Base-by-base conservation (phyloP, 1,139 yeast genomes). In the Candida glucosophila region DNA sequence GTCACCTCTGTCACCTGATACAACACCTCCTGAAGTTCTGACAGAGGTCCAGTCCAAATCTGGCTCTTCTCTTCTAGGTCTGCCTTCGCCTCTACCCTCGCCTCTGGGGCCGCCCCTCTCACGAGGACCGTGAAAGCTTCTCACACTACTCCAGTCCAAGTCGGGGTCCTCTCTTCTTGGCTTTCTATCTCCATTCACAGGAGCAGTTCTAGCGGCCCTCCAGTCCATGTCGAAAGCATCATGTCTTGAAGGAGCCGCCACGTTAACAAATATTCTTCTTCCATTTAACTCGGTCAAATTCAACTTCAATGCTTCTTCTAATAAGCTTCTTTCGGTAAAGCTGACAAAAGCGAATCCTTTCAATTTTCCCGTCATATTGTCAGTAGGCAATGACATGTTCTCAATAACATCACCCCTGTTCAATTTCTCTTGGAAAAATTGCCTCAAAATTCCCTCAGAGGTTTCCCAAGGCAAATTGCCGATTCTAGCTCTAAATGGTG, bases 341-440 rank as follows among this genome's bases (percentile, higher is more conserved):
- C 93, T 85, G 36, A 90, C 74, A 47, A 86, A 88, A 4, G 94
- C 98, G 52, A 75, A 80, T 22, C 95, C 95, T 51, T 74, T 78
- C 37, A 83, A 67, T 49, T 77, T 74, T 15, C 78, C 72, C 30
- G 71, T 67, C 33, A 58, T 65, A 33, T 55, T 56, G 52, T 83
- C 95, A 43, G 64, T 67, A 40, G 95, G 95, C 40, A 78, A 70
- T 36, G 66, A 66, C 34, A 86, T 69, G 30, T 81, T 75, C 25
- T 64, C 63, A 22, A 68, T 66, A 26, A 69, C 62, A 24, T 69
- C 71, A 7, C 41, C 36, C 22, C 62, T 49, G 41, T 61, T 65
- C 54, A 79, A 58, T 45, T 75, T 72, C 45, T 69, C 73, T 41
- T 73, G 78, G 35, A 88, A 75, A 61, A 82, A 80, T 24, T 72